These are phyloP conservation scores for Chalaropsis thielavioides DNA, from an alignment of 2,329 filamentous ascomycete genomes.

Conservation along the genomic window DNA sequence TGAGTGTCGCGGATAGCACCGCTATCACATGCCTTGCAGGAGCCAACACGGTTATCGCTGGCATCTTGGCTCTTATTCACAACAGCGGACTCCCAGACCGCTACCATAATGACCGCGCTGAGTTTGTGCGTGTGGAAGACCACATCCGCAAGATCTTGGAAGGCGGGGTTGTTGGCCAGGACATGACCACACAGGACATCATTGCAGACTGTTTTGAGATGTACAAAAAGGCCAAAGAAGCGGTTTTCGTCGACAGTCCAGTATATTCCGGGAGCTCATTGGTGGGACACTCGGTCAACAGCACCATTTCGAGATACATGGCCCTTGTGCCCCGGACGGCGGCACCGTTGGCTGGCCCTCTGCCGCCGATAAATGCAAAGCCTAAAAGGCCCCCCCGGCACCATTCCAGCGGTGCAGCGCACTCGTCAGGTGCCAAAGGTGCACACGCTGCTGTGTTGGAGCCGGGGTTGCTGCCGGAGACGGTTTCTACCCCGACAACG, in stretches of 20 bases:
- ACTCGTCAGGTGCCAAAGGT: neutral
- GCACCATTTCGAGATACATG: neutral
- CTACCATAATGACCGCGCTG: conserved; percentile 35
- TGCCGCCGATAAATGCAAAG: neutral
- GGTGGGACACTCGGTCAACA: neutral
- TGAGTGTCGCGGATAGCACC: conserved; percentile 26
- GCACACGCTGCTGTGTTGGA: neutral
- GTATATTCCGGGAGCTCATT: conserved; percentile 15
- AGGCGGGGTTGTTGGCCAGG: conserved; percentile 31
- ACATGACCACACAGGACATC: conserved; percentile 32
- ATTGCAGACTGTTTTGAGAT: conserved; percentile 34
- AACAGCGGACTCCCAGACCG: conserved; percentile 40
- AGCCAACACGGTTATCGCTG: conserved; percentile 36
- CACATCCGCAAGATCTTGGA: conserved; percentile 37
- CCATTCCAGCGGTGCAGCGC: neutral
- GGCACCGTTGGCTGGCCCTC: neutral
- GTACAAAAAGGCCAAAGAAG: conserved; percentile 33
- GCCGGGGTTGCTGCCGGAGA: neutral
- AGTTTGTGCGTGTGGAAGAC: conserved; percentile 37
- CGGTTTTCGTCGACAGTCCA: conserved; percentile 35
- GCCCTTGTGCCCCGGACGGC: neutral
- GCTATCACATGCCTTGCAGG: conserved; percentile 37
- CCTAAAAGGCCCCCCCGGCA: neutral
- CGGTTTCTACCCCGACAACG: neutral
- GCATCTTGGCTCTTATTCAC: conserved; percentile 37